These are phyloP conservation scores for Chamaecrista fasciculata DNA, from an alignment of 306 rosid genomes.

Conservation along the genomic window DNA sequence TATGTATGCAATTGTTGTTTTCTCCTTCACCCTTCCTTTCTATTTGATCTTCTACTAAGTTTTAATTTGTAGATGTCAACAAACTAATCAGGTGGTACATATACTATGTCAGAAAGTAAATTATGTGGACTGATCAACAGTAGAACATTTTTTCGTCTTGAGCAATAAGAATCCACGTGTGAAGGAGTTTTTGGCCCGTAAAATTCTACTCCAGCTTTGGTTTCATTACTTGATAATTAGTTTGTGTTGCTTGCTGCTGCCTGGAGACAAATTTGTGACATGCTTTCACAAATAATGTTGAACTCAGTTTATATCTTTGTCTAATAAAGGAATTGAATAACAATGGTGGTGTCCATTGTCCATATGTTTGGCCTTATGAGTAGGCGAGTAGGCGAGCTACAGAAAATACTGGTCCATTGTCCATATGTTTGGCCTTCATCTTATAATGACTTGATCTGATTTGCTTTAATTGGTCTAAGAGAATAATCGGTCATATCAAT, in stretches of 20 bases:
- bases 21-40: slow-evolving; percentile 5
- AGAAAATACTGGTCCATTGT: neutral
- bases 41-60: neutral
- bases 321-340: slow-evolving; percentile 8
- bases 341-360: neutral
- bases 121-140: neutral
- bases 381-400: slow-evolving; percentile 2
- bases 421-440: slow-evolving; percentile 10
- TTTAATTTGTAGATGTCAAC: neutral
- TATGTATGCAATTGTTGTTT: neutral
- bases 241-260: neutral
- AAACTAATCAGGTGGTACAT: neutral
- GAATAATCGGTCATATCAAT: neutral
- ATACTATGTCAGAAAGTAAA: neutral
- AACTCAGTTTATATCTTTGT: neutral
- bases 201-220: neutral
- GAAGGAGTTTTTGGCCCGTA: neutral
- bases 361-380: slow-evolving; percentile 25
- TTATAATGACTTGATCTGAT: slow-evolving; percentile 15
- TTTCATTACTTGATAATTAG: neutral
- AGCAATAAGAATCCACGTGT: neutral
- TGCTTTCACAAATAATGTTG: slow-evolving; percentile 3
- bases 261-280: neutral
- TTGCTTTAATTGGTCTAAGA: neutral
- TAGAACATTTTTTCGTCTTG: neutral